Conservation (phyloP, 345 rosid genomes). For the Moringa oleifera region DNA sequence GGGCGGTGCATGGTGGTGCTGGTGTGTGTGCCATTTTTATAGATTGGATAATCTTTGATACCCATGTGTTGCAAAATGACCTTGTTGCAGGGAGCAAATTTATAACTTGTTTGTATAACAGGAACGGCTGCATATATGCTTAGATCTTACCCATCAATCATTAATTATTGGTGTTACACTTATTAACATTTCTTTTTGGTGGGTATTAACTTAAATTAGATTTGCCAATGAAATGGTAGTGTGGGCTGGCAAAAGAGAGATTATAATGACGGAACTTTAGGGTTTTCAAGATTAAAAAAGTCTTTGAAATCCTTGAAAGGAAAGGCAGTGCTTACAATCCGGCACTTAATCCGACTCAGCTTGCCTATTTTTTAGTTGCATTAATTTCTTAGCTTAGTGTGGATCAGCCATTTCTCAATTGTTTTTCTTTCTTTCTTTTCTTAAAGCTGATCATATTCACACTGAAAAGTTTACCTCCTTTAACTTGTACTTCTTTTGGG, state of each 20-base stretch:
- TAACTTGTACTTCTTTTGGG: too few relatives aligned
- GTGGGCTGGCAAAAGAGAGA: neutral
- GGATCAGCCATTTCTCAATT: too few relatives aligned
- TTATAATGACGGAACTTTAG: too few relatives aligned
- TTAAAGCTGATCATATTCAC: too few relatives aligned
- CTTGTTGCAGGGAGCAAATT: slow-evolving; percentile 29
- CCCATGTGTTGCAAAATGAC: slow-evolving; percentile 30
- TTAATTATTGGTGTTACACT: slow-evolving; percentile 19
- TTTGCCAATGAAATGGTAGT: too few relatives aligned
- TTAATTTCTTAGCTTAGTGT: neutral
- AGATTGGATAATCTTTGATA: slow-evolving; percentile 13
- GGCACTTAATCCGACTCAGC: slow-evolving; percentile 9
- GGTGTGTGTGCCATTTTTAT: too few relatives aligned
- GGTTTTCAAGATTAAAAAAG: neutral
- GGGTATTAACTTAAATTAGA: too few relatives aligned
- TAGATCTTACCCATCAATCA: slow-evolving; percentile 15
- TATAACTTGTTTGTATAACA: slow-evolving; percentile 18
- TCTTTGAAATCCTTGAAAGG: neutral
- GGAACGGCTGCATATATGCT: slow-evolving; percentile 22
- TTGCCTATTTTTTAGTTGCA: neutral
- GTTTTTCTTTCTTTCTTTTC: too few relatives aligned
- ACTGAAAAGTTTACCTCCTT: too few relatives aligned
- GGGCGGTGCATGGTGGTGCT: too few relatives aligned
- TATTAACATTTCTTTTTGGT: too few relatives aligned
- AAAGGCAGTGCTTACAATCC: neutral